Evolutionary conservation across 2,329 filamentous ascomycete genomes (phyloP), one percentile per base, ranked within the genome.

Genomic region (Xylaria sp.): DNA sequence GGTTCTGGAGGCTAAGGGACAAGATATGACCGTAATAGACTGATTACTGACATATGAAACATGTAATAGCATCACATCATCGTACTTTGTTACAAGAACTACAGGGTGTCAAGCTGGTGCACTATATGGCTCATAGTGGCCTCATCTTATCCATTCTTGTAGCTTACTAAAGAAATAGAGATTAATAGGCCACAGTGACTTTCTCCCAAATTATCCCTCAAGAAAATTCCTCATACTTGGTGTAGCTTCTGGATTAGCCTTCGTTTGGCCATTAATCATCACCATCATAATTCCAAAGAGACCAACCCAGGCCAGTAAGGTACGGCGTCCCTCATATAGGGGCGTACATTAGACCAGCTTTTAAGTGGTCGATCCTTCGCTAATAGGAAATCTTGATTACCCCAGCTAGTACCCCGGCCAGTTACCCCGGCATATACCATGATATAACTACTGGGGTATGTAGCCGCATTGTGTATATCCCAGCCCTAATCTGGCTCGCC

Each of bases 1-100:
- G 78, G 59, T 42, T 9, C 10, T 75, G 42, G 54, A 70, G 42
- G 13, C 63, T 10, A 13, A 59, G 11, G 61, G 28, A 53, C 31
- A 31, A 31, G 26, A 33, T 49, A 28, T 17, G 4, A 49, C 23
- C 46, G 46, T 28, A 11, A 13, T n/a, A 15, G 33, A 33, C 33
- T 10, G 33, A 33, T 33, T 6, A 33, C 33, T 33, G 33, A 10
- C 33, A 33, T 33, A 33, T 33, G 9, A 33, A 33, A 9, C 33
- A 10, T 10, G 33, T 33, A 33, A 33, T 10, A 33, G 9, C 20
- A 42, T 40, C 36, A 2, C 28, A 31, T 38, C 15, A 58, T 44
- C 1, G 13, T 28, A 23, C 38, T 42, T 28, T n/a, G 56, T 20
- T 28, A 28, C 31, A 17, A n/a, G 59, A 28, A 33, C 6, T 20